These are phyloP conservation scores for Chenopodium formosanum DNA, from an alignment of 148 eudicot species.

Conservation along the genomic window DNA sequence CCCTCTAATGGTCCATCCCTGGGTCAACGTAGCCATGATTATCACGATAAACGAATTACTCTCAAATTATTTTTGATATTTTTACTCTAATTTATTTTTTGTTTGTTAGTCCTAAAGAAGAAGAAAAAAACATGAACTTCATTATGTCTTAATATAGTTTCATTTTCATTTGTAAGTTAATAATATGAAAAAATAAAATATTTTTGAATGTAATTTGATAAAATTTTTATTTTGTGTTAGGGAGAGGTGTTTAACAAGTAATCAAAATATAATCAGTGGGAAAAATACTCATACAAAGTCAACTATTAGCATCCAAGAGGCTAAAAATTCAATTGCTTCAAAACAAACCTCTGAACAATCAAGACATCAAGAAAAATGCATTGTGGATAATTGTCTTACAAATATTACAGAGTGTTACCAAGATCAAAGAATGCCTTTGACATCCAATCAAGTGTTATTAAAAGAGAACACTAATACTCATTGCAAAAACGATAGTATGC, in stretches of 20 bases:
- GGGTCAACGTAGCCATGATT: too few relatives aligned
- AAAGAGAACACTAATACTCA: background rate
- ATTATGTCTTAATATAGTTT: too few relatives aligned
- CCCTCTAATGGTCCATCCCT: too few relatives aligned
- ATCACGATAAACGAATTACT: too few relatives aligned
- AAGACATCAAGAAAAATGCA: constrained; percentile 12
- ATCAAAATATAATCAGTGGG: constrained; percentile 12
- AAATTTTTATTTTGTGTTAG: constrained; percentile 6
- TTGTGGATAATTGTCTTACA: background rate
- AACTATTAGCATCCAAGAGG: background rate
- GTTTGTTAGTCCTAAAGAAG: too few relatives aligned
- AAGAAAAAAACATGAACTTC: too few relatives aligned
- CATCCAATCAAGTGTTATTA: background rate
- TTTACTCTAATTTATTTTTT: too few relatives aligned
- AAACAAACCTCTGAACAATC: background rate
- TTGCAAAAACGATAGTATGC: background rate
- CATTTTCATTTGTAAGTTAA: too few relatives aligned
- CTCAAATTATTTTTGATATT: too few relatives aligned
- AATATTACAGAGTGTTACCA: background rate
- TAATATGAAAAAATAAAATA: too few relatives aligned
- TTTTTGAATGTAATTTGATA: too few relatives aligned
- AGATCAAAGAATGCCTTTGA: background rate
- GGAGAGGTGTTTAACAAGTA: constrained; percentile 34
- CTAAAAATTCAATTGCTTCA: background rate
- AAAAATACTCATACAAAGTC: constrained; percentile 7